Conservation (phyloP, 2,329 filamentous ascomycete species). For the Epicoccum nigrum region DNA sequence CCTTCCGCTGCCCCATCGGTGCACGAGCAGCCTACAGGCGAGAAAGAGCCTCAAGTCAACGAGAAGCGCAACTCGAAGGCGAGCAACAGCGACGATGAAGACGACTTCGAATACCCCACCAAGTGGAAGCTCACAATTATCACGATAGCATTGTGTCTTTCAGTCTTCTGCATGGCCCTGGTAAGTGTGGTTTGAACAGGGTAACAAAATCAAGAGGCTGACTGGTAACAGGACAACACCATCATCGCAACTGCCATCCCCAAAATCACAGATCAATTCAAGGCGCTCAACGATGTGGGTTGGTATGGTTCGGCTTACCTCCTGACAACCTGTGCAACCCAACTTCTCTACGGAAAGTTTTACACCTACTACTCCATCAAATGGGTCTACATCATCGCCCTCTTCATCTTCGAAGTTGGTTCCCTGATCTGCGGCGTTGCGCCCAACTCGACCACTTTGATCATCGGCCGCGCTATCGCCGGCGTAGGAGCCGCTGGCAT, state of each 20-base stretch:
- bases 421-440: slow-evolving; percentile 59
- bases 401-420: slow-evolving; percentile 59
- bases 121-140: slow-evolving; percentile 43
- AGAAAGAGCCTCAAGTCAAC: slow-evolving; percentile 13
- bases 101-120: slow-evolving; percentile 44
- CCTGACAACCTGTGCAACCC: slow-evolving; percentile 50
- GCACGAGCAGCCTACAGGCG: slow-evolving; percentile 19
- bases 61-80: slow-evolving; percentile 26
- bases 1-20: slow-evolving; percentile 31
- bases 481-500: slow-evolving; percentile 60
- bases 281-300: slow-evolving; percentile 53
- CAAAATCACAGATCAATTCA: slow-evolving; percentile 56
- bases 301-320: slow-evolving; percentile 55
- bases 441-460: slow-evolving; percentile 56
- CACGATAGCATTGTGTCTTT: slow-evolving; percentile 43
- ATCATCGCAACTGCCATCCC: slow-evolving; percentile 55
- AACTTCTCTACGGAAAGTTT: slow-evolving; percentile 50
- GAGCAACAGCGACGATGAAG: slow-evolving; percentile 32
- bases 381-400: slow-evolving; percentile 53
- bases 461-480: slow-evolving; percentile 59
- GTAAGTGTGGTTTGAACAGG: slow-evolving; percentile 21
- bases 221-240: slow-evolving; percentile 15
- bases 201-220: background rate
- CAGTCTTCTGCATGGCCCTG: slow-evolving; percentile 49
- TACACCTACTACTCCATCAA: slow-evolving; percentile 57